Conservation (phyloP, 2,329 filamentous ascomycete species). For the Didymella arachidicola region DNA sequence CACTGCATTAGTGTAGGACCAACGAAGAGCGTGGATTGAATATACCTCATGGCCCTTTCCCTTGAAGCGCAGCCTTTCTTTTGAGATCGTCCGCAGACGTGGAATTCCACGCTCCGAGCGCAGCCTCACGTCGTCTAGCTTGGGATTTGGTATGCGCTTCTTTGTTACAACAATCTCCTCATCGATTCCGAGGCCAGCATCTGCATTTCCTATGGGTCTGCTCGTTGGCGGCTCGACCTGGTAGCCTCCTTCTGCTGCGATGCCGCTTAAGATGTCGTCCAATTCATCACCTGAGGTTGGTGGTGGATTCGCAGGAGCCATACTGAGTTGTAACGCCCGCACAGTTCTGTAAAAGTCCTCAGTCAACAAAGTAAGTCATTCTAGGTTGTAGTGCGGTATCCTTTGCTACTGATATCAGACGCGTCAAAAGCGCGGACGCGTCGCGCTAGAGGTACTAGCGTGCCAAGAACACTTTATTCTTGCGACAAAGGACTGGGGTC, state of each 20-base stretch:
- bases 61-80: slow-evolving; percentile 76
- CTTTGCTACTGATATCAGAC: neutral
- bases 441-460: neutral
- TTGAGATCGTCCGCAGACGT: slow-evolving; percentile 75
- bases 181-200: slow-evolving; percentile 76
- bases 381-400: neutral
- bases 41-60: slow-evolving; percentile 90
- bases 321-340: slow-evolving; percentile 7
- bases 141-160: slow-evolving; percentile 78
- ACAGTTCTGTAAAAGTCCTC: neutral
- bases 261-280: slow-evolving; percentile 79
- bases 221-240: slow-evolving; percentile 20
- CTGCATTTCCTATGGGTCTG: slow-evolving; percentile 45
- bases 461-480: slow-evolving; percentile 22
- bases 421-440: neutral
- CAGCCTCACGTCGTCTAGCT: slow-evolving; percentile 85
- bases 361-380: neutral
- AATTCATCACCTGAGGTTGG: slow-evolving; percentile 57
- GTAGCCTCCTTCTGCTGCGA: slow-evolving; percentile 62
- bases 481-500: slow-evolving; percentile 16
- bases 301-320: slow-evolving; percentile 31
- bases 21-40: neutral
- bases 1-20: slow-evolving; percentile 21
- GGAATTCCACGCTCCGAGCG: slow-evolving; percentile 85
- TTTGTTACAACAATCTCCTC: slow-evolving; percentile 85